Base-by-base conservation (phyloP, 164 flowering plant genomes). In the Aristolochia contorta region DNA sequence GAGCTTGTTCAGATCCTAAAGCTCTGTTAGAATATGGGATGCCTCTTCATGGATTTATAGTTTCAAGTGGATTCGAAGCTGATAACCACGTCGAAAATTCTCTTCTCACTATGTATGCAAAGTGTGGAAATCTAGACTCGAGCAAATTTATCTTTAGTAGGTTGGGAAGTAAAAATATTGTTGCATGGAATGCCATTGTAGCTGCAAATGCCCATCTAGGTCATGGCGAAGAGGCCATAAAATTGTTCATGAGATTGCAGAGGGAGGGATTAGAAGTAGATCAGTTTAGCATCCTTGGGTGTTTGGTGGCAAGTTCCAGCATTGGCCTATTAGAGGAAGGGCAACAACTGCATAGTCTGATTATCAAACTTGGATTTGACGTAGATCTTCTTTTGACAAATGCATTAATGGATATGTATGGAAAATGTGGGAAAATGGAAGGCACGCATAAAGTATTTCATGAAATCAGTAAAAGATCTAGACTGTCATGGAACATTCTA, bases 401-500 rank as follows among this genome's bases (percentile, higher is more conserved):
- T 68, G 82, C 89, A 15, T 73, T 74, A 19, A 84, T 83, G 87
- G 96, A 88, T 66, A 91, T 79, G 96, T 87, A 87, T 70, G 89
- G 83, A 47, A 87, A 85, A 63, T 83, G 96, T 66, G 91, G 89
- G 19, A 83, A 82, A 64, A 74, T 86, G 58, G 70, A 74, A 52
- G 84, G 76, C 65, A 82, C 82, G 18, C 57, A 83, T 49, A 75
- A 69, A 57, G 63, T 80, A 56, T 72, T 79, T 59, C 89, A 93
- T 8, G 63, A 68, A 57, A 77, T 77, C 51, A 49, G 30, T 30
- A 58, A 55, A 12, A 64, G 86, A 20, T 66, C 91, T 24, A 71
- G 83, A 18, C 33, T 81, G 47, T 72, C 87, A 37, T 91, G 96
- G 96, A 91, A 91, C 71, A 74, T 75, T 69, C 47, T 86, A 62